Base-by-base conservation (phyloP, 257 asterid genomes). In the Plantago major region DNA sequence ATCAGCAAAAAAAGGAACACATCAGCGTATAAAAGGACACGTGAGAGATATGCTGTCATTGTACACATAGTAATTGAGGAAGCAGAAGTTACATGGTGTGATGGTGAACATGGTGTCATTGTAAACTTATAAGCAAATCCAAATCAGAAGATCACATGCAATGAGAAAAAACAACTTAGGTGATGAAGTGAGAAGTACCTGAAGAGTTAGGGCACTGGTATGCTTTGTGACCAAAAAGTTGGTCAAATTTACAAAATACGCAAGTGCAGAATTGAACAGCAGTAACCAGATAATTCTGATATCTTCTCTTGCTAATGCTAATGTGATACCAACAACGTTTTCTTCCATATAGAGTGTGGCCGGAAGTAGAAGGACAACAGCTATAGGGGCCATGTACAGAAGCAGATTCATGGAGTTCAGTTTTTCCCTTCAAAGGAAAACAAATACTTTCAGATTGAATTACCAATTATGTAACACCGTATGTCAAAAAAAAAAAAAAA, bases 181-280 rank as follows among this genome's bases (percentile, higher is more conserved):
- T 19, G 62, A 46, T 33, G 50, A 71, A 59, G 47, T 54, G 49
- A 56, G 45, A 28, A 55, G 12, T 82, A 82, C 89, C 86, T 82
- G 89, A 54, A 82, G 89, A 37, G 89, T 82, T 37, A 82, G 58
- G 43, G 89, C 86, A 63, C 89, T 82, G 72, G 89, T 82, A 76
- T 79, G 89, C 55, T 82, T 82, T 45, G 89, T 82, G 64, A 82
- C 89, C 86, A 82, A 76, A 60, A 82, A 82, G 69, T 82, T 82
- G 77, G 89, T 82, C 79, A 82, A 71, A 63, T 82, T 82, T 28
- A 82, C 89, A 63, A 82, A 75, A 75, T 82, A 82, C 6, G 89
- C 89, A 10, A 82, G 89, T 2, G 80, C 80, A 16, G 89, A 79
- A 77, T 79, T 82, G 82, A 82, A 79, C 47, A 82, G 78, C 72